These are phyloP conservation scores for Tetrahymena thermophila DNA, from an alignment of 73 alveolate species.

Conservation along the genomic window DNA sequence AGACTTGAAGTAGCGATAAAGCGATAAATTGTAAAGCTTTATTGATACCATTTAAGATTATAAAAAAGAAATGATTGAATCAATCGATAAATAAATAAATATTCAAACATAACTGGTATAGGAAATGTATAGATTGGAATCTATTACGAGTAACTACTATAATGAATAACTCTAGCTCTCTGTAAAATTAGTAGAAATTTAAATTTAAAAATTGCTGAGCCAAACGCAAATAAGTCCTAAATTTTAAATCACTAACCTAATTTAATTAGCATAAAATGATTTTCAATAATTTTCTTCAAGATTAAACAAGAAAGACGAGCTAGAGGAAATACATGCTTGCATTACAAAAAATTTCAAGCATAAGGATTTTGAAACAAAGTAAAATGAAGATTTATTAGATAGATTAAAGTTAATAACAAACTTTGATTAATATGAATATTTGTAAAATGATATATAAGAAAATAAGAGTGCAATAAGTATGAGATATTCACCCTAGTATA, in stretches of 20 bases:
- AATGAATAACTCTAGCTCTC: not conserved
- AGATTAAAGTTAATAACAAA: not conserved
- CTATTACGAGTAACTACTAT: not conserved
- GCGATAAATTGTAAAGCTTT: not conserved
- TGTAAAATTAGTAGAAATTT: not conserved
- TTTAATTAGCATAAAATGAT: not conserved
- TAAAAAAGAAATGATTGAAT: not conserved
- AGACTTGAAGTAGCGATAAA: not conserved
- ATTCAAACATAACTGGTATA: not conserved
- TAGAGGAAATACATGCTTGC: not conserved
- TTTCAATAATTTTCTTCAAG: not conserved
- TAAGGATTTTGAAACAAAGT: not conserved
- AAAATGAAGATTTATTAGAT: not conserved
- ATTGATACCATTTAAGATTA: not conserved
- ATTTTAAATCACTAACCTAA: not conserved
- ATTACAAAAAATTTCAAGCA: not conserved
- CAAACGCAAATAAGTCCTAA: not conserved
- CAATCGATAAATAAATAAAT: not conserved
- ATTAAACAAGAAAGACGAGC: not conserved
- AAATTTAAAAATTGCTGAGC: not conserved
- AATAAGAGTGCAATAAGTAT: not conserved
- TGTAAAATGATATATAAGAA: not conserved
- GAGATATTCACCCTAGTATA: not conserved
- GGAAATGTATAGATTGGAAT: not conserved
- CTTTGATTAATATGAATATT: not conserved